Base-by-base conservation (phyloP, 1,139 yeast genomes). In the Barnettozyma hawaiiensis region DNA sequence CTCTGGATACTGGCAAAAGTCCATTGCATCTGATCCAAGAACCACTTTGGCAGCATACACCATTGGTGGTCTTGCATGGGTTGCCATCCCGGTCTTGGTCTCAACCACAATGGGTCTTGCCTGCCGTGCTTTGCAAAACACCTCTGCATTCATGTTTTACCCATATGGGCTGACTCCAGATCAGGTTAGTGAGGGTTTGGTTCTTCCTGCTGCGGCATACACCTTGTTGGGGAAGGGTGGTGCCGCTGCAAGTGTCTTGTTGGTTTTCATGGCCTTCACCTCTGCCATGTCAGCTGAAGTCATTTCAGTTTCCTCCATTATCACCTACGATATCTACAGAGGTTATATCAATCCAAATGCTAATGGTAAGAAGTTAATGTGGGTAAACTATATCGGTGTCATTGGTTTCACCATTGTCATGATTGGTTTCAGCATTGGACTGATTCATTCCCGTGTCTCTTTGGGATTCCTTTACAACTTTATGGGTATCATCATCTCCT, bases 21-120 rank as follows among this genome's bases (percentile, higher is more conserved):
- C 95, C 6, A 84, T 87, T 62, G 90, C 95, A 37, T 85, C 95
- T 11, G 72, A 81, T 49, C 94, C 96, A 15, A 83, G 78, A 4
- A 81, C 94, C 31, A 86, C 95, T 24, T 70, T 87, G 55, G 92
- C 94, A n/a, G 96, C 96, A 15, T 87, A 89, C 61, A 79, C 86
- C 27, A 65, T 85, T 52, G 96, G 96, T 45, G 96, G 96, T n/a
- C 62, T 87, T 42, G 81, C 92, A 0, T 89, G 96, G 96, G 83
- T 85, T 60, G 92, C 95, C 9, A 81, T 87, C 50, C 96, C 96
- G 31, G 82, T 82, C 68, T 73, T 85, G 43, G 73, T 80, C 37
- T 84, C 95, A 15, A 81, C 94, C 8, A 83, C 95, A 11, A 71
- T 86, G 82, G 96, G 96, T 11, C 69, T 87, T 29, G 85, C 89